These are phyloP conservation scores for Verticillium nubilum DNA, from an alignment of 2,329 filamentous ascomycete genomes.

Conservation along the genomic window DNA sequence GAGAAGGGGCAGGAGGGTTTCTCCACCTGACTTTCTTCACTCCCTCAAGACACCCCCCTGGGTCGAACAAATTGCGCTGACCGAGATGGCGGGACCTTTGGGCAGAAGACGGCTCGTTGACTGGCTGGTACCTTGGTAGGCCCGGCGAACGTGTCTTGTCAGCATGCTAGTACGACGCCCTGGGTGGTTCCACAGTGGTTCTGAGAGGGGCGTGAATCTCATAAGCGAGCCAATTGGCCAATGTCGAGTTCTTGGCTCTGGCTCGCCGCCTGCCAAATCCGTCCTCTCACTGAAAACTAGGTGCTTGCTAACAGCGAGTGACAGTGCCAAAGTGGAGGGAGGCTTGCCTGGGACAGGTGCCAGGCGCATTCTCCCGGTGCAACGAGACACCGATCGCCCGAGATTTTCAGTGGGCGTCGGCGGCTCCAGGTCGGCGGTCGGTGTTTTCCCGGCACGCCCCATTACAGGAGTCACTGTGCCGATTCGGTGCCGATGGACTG, in stretches of 20 bases:
- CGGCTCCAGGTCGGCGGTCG: not conserved
- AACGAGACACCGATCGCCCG: not conserved
- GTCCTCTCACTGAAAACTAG: not conserved
- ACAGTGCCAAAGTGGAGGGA: not conserved
- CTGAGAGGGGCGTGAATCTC: not conserved
- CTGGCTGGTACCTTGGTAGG: not conserved
- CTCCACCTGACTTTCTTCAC: slow-evolving; percentile 2
- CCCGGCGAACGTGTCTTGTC: not conserved
- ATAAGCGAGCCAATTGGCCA: slow-evolving; percentile 5
- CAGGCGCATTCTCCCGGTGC: not conserved
- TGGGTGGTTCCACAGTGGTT: not conserved
- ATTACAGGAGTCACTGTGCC: not conserved
- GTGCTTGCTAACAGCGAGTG: not conserved
- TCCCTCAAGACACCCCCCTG: not conserved
- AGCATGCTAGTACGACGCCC: not conserved
- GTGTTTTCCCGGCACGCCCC: not conserved
- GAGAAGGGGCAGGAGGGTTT: slow-evolving; percentile 1
- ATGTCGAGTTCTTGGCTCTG: not conserved
- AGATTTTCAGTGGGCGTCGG: not conserved
- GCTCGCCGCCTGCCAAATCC: not conserved
- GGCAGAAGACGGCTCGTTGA: not conserved
- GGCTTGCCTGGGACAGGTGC: not conserved
- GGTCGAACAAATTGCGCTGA: not conserved
- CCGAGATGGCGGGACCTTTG: slow-evolving; percentile 1
- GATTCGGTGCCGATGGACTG: not conserved